Conservation (phyloP, 1,284 basidiomycete genomes). For the Microbotryum silenes-acaulis region DNA sequence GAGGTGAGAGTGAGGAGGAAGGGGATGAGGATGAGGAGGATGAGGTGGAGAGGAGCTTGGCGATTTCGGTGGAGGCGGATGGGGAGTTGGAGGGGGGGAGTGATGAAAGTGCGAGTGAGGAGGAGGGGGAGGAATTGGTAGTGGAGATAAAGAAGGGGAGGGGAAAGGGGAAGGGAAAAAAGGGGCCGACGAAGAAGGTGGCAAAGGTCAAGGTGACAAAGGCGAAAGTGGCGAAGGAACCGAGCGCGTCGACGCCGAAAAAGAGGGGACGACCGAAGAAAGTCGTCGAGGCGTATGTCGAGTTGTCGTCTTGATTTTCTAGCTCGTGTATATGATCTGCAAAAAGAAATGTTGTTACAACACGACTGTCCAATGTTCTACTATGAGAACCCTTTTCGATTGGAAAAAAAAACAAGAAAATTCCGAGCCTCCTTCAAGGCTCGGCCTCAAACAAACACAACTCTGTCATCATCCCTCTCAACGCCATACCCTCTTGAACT, state of each 20-base stretch:
- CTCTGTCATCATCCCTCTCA: constrained; percentile 16
- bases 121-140: no score
- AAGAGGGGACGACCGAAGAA: constrained; percentile 2
- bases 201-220: constrained; percentile 7
- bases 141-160: neutral
- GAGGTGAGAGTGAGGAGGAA: no score
- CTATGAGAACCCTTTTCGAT: no score
- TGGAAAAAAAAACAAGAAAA: no score
- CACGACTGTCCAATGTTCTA: no score
- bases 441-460: constrained; percentile 17
- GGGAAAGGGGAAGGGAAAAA: constrained; percentile 13
- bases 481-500: constrained; percentile 4
- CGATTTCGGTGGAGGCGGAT: constrained; percentile 3
- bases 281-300: constrained; percentile 9
- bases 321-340: no score
- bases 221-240: constrained; percentile 26
- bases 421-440: no score
- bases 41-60: neutral
- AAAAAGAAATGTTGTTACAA: no score
- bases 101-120: constrained; percentile 15
- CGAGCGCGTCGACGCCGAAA: neutral
- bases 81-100: constrained; percentile 18
- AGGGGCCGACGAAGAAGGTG: constrained; percentile 16
- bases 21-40: neutral
- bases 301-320: constrained; percentile 11